Conservation (phyloP, 192 early-diverging fungal species). For the Rhizoclosmatium globosum region DNA sequence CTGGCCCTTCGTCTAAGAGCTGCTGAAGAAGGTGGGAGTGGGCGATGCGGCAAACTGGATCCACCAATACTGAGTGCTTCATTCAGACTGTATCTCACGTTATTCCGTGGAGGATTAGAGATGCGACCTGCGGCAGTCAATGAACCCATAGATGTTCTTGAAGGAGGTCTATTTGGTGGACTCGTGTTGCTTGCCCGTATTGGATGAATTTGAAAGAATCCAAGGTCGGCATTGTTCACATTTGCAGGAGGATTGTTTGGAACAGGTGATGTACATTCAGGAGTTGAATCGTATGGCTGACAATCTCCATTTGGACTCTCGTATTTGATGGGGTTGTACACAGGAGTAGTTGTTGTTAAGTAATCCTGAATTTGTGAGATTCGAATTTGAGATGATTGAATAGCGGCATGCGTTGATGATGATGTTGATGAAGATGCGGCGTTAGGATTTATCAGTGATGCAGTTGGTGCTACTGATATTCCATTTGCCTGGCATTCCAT, state of each 20-base stretch:
- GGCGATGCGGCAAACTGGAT: not conserved
- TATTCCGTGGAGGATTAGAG: not conserved
- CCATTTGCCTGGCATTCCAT: not conserved
- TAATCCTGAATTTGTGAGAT: constrained; percentile 7
- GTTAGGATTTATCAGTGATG: not conserved
- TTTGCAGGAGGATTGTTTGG: too few relatives aligned
- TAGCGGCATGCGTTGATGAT: not conserved
- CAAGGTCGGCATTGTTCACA: too few relatives aligned
- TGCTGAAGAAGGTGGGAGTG: constrained; percentile 2
- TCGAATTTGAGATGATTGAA: not conserved
- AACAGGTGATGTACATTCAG: too few relatives aligned
- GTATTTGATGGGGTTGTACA: not conserved
- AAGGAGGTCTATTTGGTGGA: not conserved
- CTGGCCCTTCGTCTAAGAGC: not conserved
- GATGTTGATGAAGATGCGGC: not conserved
- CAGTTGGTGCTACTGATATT: not conserved
- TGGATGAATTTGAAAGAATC: not conserved
- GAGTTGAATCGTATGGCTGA: too few relatives aligned
- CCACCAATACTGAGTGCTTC: not conserved
- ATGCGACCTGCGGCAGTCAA: not conserved
- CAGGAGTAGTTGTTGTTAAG: not conserved
- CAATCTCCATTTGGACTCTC: not conserved
- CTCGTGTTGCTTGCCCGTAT: not conserved
- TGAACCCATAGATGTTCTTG: not conserved
- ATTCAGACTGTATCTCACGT: not conserved